Percentiles rank a stretch among this genome's conserved stretches.
Conservation (phyloP, 441 rosid species). For the Eruca vesicaria region DNA sequence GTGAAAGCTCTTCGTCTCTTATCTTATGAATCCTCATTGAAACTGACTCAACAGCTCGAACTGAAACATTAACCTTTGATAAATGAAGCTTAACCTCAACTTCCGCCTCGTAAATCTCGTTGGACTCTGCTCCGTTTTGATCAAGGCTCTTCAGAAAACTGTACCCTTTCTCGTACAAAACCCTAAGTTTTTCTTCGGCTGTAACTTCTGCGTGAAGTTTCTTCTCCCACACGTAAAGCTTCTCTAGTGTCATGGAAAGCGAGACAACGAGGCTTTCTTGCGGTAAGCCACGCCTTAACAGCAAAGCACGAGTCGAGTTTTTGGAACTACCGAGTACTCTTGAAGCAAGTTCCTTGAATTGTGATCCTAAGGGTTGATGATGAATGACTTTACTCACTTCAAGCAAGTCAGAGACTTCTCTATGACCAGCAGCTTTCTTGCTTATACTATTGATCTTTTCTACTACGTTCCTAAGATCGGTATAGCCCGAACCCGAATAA, state of each 20-base stretch:
- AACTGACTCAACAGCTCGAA: slow-evolving; percentile 35
- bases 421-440: slow-evolving; percentile 21
- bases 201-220: slow-evolving; percentile 43
- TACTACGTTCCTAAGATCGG: slow-evolving; percentile 24
- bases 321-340: slow-evolving; percentile 8
- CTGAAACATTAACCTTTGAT: slow-evolving; percentile 33
- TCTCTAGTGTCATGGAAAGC: slow-evolving; percentile 45
- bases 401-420: slow-evolving; percentile 33
- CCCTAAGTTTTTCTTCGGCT: slow-evolving; percentile 30
- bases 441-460: slow-evolving; percentile 30
- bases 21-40: slow-evolving; percentile 42
- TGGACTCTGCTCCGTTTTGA: slow-evolving; percentile 8
- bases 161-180: slow-evolving; percentile 22
- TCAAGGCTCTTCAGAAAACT: slow-evolving; percentile 9
- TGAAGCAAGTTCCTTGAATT: slow-evolving; percentile 36
- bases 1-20: slow-evolving; percentile 45
- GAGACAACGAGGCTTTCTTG: slow-evolving; percentile 20
- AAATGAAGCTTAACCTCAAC: slow-evolving; percentile 17
- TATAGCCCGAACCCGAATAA: slow-evolving; percentile 5
- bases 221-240: slow-evolving; percentile 43
- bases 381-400: slow-evolving; percentile 37
- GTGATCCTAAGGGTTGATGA: slow-evolving; percentile 32
- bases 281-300: slow-evolving; percentile 4
- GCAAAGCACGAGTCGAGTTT: neutral
- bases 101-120: slow-evolving; percentile 3